Evolutionary conservation across 1,284 basidiomycete species (phyloP).

Genomic region (Tranzscheliella williamsii): DNA sequence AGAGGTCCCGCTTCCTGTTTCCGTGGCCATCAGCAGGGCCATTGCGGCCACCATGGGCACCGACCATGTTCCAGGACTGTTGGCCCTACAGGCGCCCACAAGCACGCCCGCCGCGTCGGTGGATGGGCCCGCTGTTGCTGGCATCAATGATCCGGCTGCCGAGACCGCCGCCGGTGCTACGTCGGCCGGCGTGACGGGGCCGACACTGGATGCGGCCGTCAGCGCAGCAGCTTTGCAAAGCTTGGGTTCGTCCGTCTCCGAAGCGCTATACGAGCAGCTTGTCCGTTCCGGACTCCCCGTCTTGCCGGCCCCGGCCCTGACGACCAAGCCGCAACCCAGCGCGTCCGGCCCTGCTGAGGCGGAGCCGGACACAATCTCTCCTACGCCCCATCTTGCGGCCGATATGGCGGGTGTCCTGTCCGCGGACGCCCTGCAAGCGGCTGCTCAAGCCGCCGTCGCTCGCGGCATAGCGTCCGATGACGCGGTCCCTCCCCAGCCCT

Average conservation of each 20-base stretch:
- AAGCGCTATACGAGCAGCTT: conserved; percentile 27
- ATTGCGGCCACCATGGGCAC: conserved; percentile 23
- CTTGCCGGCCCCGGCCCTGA: conserved; percentile 2
- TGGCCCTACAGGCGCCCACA: too few relatives aligned
- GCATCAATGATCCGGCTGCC: too few relatives aligned
- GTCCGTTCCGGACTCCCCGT: conserved; percentile 9
- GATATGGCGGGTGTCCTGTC: conserved; percentile 2
- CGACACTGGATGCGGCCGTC: conserved; percentile 11
- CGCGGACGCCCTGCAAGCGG: conserved; percentile 23
- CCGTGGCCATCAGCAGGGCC: conserved; percentile 22
- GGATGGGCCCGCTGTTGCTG: too few relatives aligned
- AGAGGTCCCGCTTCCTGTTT: conserved; percentile 12
- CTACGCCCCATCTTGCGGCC: too few relatives aligned
- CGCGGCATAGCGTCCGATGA: conserved; percentile 8
- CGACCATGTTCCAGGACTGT: background rate
- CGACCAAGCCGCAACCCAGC: too few relatives aligned
- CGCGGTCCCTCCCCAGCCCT: too few relatives aligned
- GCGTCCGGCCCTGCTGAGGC: too few relatives aligned
- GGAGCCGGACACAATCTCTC: too few relatives aligned
- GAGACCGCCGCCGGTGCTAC: too few relatives aligned
- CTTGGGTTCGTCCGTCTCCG: conserved; percentile 22
- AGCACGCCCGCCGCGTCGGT: too few relatives aligned
- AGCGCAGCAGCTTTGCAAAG: conserved; percentile 24
- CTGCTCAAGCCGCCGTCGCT: conserved; percentile 32
- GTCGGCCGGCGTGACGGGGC: too few relatives aligned